A percentile compares a stretch with the other conserved stretches of the same genome.
These are phyloP conservation scores for Tritrichomonas musculus DNA, from an alignment of 208 protist species.

Conservation along the genomic window DNA sequence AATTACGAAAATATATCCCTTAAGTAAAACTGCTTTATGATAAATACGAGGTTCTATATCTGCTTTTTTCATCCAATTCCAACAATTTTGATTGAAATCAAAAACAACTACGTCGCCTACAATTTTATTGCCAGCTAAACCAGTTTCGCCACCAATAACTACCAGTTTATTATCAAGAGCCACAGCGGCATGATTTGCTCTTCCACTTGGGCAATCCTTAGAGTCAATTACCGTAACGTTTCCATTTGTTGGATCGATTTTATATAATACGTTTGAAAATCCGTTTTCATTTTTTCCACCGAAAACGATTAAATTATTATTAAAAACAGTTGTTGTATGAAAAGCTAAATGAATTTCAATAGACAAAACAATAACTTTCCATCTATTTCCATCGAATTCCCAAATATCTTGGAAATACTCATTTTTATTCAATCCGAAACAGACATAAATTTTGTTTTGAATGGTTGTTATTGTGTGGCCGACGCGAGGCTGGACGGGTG, in stretches of 20 bases:
- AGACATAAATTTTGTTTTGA: background rate
- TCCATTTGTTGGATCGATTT: background rate
- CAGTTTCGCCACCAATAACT: background rate
- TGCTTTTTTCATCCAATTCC: too few species aligned
- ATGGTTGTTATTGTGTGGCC: background rate
- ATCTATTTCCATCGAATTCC: background rate
- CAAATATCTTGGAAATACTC: background rate
- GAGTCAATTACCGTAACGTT: background rate
- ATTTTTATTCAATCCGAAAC: background rate
- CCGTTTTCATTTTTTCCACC: background rate
- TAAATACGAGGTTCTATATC: too few species aligned
- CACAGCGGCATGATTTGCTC: background rate
- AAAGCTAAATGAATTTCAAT: background rate
- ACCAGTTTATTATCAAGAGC: background rate
- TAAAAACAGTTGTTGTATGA: background rate
- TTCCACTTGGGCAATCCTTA: background rate
- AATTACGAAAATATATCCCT: too few species aligned
- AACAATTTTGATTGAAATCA: too few species aligned
- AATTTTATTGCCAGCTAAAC: too few species aligned
- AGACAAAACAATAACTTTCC: background rate
- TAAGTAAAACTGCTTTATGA: too few species aligned
- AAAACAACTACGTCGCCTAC: too few species aligned
- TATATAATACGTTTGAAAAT: background rate
- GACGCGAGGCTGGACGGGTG: background rate
- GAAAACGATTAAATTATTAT: background rate